These are phyloP conservation scores for Kentomonas sorsogonicus DNA, from an alignment of 208 protist species.

Conservation along the genomic window DNA sequence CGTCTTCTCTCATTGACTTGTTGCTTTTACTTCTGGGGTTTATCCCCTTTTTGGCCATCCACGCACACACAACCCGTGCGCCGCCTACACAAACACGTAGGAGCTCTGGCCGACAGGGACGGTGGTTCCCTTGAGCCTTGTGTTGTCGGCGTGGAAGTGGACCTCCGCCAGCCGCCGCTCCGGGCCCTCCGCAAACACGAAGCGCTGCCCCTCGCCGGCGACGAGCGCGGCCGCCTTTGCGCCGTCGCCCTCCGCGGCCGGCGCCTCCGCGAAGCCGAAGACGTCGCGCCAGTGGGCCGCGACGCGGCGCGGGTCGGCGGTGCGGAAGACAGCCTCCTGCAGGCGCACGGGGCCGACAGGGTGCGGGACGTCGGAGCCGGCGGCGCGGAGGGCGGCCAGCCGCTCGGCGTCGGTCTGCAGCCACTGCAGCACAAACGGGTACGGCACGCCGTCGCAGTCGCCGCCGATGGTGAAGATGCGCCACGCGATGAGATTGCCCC, in stretches of 20 bases:
- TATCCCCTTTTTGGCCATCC: too few relatives aligned
- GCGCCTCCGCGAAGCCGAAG: background rate
- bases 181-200: slow-evolving; percentile 5
- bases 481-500: slow-evolving; percentile 10
- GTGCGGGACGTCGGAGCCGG: background rate
- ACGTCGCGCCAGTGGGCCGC: slow-evolving; percentile 1
- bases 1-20: too few relatives aligned
- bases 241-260: background rate
- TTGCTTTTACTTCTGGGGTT: too few relatives aligned
- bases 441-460: slow-evolving; percentile 3
- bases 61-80: too few relatives aligned
- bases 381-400: background rate
- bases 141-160: background rate
- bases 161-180: background rate
- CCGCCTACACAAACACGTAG: slow-evolving; percentile 5
- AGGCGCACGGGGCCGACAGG: background rate
- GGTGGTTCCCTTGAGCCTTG: background rate
- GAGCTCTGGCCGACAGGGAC: background rate
- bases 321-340: background rate
- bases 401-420: slow-evolving; percentile 2
- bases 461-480: slow-evolving; percentile 11
- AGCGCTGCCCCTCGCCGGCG: slow-evolving; percentile 1
- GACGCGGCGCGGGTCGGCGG: background rate
- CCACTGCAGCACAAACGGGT: slow-evolving; percentile 13
- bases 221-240: background rate